phyloP scores from a whole-genome alignment of 345 rosid species.

The Eucalyptus tenuipes region DNA sequence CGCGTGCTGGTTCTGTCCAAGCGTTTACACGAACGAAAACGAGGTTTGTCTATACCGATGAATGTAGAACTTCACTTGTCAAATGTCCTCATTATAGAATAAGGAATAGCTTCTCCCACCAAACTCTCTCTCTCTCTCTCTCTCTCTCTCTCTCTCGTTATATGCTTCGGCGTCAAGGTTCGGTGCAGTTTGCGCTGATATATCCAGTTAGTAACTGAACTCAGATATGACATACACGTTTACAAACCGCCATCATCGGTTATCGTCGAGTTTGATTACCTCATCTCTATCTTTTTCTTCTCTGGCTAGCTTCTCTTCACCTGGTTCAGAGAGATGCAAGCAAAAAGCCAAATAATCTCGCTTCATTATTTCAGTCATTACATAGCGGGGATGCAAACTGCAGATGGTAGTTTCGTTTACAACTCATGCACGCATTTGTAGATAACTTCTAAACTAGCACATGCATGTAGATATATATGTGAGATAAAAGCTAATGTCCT shows the following conservation, averaged over 20 bases:
- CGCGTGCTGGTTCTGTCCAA: background rate
- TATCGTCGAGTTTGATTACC: background rate
- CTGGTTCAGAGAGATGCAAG: background rate
- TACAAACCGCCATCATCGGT: background rate
- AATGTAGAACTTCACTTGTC: background rate
- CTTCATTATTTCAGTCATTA: background rate
- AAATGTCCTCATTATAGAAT: background rate
- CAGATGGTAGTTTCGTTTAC: background rate
- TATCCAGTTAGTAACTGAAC: background rate
- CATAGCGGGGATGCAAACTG: background rate
- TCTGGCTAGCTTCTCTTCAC: background rate
- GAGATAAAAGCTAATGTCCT: background rate
- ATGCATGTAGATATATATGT: background rate
- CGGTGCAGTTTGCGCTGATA: background rate
- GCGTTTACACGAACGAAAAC: background rate
- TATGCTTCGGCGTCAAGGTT: background rate
- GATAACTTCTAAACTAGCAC: background rate
- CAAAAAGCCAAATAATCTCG: background rate
- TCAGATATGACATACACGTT: background rate
- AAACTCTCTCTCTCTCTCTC: background rate
- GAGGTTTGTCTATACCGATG: background rate
- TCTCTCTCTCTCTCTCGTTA: background rate
- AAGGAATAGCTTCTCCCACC: background rate
- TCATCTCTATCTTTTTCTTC: background rate
- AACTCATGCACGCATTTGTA: background rate